phyloP scores from a whole-genome alignment of 257 asterid species.

The Gynochthodes officinalis region DNA sequence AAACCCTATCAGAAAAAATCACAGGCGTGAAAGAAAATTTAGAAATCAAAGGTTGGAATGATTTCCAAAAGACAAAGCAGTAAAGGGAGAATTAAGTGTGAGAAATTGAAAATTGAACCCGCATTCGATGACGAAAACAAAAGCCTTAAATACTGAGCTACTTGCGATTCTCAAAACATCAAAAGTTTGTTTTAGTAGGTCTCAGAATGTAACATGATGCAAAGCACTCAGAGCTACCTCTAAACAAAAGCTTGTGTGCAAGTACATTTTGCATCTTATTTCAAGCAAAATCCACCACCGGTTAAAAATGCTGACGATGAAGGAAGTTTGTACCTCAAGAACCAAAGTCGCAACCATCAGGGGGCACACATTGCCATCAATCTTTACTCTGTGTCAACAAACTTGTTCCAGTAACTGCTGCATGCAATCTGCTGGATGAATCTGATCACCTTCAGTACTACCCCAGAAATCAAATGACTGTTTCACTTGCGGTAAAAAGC shows the following conservation, averaged over 20 bases:
- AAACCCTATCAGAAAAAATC: conserved; percentile 42
- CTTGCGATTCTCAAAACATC: too few relatives aligned
- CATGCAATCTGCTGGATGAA: conserved; percentile 94
- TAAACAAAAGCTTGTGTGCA: too few relatives aligned
- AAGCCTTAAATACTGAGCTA: too few relatives aligned
- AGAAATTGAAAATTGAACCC: too few relatives aligned
- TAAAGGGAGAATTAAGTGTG: too few relatives aligned
- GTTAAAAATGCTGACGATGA: neutral
- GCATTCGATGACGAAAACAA: too few relatives aligned
- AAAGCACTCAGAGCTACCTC: too few relatives aligned
- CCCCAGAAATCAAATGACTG: conserved; percentile 88
- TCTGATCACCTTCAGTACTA: conserved; percentile 68
- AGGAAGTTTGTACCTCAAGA: conserved; percentile 58
- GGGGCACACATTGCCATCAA: conserved; percentile 94
- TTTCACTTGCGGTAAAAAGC: conserved; percentile 61
- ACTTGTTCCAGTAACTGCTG: conserved; percentile 79
- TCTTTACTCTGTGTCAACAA: conserved; percentile 75
- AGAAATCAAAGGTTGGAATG: too few relatives aligned
- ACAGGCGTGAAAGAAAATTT: neutral
- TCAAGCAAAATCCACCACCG: neutral
- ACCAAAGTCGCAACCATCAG: conserved; percentile 87
- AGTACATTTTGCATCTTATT: neutral
- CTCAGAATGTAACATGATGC: too few relatives aligned
- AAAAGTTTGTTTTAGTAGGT: too few relatives aligned
- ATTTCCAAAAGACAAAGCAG: too few relatives aligned